phyloP scores from a whole-genome alignment of 2,329 filamentous ascomycete genomes.

The Hypoxylon sp. region DNA sequence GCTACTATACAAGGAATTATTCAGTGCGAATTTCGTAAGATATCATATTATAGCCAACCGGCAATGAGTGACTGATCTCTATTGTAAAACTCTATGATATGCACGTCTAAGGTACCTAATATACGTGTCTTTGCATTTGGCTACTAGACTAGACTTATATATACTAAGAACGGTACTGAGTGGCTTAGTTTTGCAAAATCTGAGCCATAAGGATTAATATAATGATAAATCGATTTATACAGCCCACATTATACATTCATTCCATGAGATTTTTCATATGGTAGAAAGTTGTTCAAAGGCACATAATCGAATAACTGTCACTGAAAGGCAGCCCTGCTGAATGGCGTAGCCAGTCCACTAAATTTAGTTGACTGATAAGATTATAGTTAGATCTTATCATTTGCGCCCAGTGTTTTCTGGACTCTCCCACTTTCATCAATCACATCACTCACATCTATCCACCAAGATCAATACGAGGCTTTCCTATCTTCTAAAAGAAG shows the following conservation, averaged over 20 bases:
- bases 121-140: too few species aligned
- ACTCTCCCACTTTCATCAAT: slow-evolving; percentile 2
- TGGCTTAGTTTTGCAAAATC: too few species aligned
- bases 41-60: background rate
- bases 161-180: too few species aligned
- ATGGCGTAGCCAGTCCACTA: background rate
- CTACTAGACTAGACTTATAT: too few species aligned
- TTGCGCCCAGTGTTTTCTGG: background rate
- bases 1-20: slow-evolving; percentile 1
- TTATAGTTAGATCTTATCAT: slow-evolving; percentile 15
- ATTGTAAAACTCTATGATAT: background rate
- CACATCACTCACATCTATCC: background rate
- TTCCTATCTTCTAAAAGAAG: background rate
- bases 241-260: too few species aligned
- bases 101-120: too few species aligned
- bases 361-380: slow-evolving; percentile 15
- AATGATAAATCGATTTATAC: too few species aligned
- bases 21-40: background rate
- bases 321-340: background rate
- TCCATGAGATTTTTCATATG: too few species aligned
- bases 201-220: too few species aligned
- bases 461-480: background rate
- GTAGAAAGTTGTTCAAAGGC: too few species aligned
- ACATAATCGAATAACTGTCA: background rate
- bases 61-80: background rate